These are phyloP conservation scores for Chionographis japonica DNA, from an alignment of 106 monocot genomes.

Conservation along the genomic window DNA sequence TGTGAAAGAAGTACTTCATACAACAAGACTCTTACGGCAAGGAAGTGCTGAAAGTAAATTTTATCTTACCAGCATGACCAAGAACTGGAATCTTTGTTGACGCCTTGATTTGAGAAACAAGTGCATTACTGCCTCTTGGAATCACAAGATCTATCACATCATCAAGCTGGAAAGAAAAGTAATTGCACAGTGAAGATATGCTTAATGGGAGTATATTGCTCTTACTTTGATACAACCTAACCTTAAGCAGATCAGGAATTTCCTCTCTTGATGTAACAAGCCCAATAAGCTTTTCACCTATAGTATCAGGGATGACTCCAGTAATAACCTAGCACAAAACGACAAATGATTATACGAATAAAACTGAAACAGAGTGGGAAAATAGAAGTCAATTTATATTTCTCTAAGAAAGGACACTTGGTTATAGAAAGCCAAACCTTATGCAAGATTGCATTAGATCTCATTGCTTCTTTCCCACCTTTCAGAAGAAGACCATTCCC, in stretches of 20 bases:
- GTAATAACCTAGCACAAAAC: constrained; percentile 60
- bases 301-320: constrained; percentile 57
- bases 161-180: constrained; percentile 64
- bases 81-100: constrained; percentile 95
- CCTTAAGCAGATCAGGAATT: constrained; percentile 92
- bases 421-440: constrained; percentile 46
- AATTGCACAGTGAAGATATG: neutral
- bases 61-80: constrained; percentile 79
- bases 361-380: neutral
- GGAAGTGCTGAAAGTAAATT: neutral
- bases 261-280: constrained; percentile 93
- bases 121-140: constrained; percentile 90
- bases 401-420: neutral
- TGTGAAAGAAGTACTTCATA: neutral
- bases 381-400: neutral
- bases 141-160: constrained; percentile 99
- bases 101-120: constrained; percentile 84
- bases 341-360: neutral
- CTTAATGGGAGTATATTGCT: too few relatives aligned
- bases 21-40: neutral
- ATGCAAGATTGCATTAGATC: constrained; percentile 87
- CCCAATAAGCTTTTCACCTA: constrained; percentile 76
- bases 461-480: constrained; percentile 96
- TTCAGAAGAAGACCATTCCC: constrained; percentile 98
- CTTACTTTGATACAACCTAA: constrained; percentile 16